These are phyloP conservation scores for Bruguiera gymnorhiza DNA, from an alignment of 345 rosid genomes.

Conservation along the genomic window DNA sequence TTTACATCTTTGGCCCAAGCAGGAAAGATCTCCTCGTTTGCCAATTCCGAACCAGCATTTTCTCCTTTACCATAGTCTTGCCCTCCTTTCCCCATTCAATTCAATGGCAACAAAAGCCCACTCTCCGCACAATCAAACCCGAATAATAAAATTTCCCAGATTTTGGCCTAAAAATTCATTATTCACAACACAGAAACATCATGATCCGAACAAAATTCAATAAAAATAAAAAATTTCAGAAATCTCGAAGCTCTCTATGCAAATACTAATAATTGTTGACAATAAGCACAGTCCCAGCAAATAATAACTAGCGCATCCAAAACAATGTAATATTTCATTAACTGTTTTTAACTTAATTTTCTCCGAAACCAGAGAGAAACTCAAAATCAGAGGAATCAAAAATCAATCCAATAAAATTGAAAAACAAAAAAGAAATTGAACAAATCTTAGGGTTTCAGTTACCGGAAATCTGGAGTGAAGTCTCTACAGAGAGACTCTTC, in stretches of 20 bases:
- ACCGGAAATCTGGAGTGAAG: neutral
- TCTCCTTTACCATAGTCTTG: constrained; percentile 43
- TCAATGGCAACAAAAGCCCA: constrained; percentile 9
- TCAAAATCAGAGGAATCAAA: no score
- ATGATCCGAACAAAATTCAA: neutral
- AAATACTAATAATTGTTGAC: no score
- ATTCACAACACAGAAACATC: neutral
- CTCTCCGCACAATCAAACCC: neutral
- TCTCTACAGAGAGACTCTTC: neutral
- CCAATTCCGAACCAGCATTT: constrained; percentile 13
- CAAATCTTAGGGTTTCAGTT: neutral
- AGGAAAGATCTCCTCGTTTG: constrained; percentile 37
- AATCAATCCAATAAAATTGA: no score
- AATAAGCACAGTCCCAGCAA: no score
- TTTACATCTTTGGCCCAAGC: constrained; percentile 64
- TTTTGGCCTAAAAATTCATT: neutral
- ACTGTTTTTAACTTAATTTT: no score
- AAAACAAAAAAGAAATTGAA: no score
- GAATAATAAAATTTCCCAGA: neutral
- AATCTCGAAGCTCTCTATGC: no score
- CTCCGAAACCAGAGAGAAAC: no score
- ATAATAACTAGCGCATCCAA: no score
- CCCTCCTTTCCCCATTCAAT: constrained; percentile 66
- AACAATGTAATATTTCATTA: no score
- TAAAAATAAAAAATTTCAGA: neutral